A percentile compares a stretch with the other conserved stretches of the same genome.
Conservation (phyloP, 2,329 filamentous ascomycete species). For the Epichloe scottii region DNA sequence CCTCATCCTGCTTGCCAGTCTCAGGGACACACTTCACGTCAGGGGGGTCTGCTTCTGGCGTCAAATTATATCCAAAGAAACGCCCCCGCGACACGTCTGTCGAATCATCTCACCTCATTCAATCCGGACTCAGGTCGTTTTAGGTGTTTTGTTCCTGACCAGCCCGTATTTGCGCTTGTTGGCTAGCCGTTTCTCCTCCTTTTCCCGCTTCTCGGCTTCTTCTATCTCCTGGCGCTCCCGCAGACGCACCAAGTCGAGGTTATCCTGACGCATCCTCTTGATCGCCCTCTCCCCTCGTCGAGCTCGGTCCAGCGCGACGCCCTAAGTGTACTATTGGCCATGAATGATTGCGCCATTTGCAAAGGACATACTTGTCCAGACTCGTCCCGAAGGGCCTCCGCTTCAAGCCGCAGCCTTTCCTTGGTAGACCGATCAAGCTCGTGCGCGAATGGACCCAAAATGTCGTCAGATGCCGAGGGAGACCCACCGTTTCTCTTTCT, state of each 20-base stretch:
- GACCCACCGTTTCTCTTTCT: not conserved
- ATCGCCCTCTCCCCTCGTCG: constrained; percentile 9
- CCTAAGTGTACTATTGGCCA: constrained; percentile 9
- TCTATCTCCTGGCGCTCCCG: constrained; percentile 8
- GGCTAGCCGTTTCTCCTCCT: constrained; percentile 11
- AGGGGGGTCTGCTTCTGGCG: not conserved
- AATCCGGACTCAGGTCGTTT: not conserved
- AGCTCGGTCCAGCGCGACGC: constrained; percentile 9
- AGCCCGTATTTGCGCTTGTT: constrained; percentile 14
- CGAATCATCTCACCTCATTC: not conserved
- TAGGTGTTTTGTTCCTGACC: constrained; percentile 9
- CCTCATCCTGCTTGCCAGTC: too few relatives aligned
- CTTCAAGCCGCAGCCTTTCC: not conserved
- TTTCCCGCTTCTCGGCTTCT: constrained; percentile 7
- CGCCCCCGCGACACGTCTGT: not conserved
- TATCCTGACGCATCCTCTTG: constrained; percentile 10
- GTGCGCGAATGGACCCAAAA: constrained; percentile 1
- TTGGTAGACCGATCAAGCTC: not conserved
- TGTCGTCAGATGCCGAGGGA: not conserved
- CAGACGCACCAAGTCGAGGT: constrained; percentile 9
- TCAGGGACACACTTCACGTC: not conserved
- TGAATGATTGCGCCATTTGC: constrained; percentile 12
- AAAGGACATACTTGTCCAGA: constrained; percentile 9
- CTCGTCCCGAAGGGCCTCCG: constrained; percentile 2
- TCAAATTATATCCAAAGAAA: not conserved